Conservation (phyloP, 768 basidiomycete genomes). For the Lyophyllum semitale region DNA sequence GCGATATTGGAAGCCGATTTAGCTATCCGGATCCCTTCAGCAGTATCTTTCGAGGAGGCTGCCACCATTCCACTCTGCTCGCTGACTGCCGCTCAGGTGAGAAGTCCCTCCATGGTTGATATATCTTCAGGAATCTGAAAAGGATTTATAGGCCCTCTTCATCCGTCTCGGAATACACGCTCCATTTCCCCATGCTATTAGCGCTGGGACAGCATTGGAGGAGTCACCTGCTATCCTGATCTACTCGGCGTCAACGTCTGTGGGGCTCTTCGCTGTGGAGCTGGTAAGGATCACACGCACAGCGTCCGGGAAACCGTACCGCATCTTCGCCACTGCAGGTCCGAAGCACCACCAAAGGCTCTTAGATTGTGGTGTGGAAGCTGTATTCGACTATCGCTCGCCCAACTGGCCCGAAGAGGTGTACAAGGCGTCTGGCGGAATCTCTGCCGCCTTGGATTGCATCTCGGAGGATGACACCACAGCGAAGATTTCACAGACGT, state of each 20-base stretch:
- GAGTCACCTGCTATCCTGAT: slow-evolving; percentile 28
- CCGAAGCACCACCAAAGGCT: slow-evolving; percentile 29
- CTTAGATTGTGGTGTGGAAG: slow-evolving; percentile 28
- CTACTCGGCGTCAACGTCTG: slow-evolving; percentile 35
- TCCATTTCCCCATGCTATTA: slow-evolving; percentile 29
- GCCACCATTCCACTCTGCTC: slow-evolving; percentile 32
- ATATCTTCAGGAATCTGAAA: neutral
- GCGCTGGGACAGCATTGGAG: slow-evolving; percentile 9
- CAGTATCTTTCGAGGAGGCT: slow-evolving; percentile 32
- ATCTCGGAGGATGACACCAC: slow-evolving; percentile 34
- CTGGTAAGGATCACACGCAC: slow-evolving; percentile 26
- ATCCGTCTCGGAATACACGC: slow-evolving; percentile 29
- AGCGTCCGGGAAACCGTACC: slow-evolving; percentile 22
- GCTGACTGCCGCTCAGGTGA: slow-evolving; percentile 34
- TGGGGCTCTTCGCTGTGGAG: slow-evolving; percentile 32
- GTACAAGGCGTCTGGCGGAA: slow-evolving; percentile 25
- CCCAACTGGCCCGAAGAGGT: slow-evolving; percentile 31
- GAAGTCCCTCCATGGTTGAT: neutral
- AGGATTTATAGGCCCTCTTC: slow-evolving; percentile 28
- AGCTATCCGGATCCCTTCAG: slow-evolving; percentile 26
- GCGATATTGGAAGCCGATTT: slow-evolving; percentile 34
- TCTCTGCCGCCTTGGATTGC: slow-evolving; percentile 33
- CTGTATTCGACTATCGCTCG: slow-evolving; percentile 32
- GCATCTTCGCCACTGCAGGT: slow-evolving; percentile 31
- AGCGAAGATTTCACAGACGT: slow-evolving; percentile 30